phyloP scores from a whole-genome alignment of 208 protist species.

The Spongospora subterranea region DNA sequence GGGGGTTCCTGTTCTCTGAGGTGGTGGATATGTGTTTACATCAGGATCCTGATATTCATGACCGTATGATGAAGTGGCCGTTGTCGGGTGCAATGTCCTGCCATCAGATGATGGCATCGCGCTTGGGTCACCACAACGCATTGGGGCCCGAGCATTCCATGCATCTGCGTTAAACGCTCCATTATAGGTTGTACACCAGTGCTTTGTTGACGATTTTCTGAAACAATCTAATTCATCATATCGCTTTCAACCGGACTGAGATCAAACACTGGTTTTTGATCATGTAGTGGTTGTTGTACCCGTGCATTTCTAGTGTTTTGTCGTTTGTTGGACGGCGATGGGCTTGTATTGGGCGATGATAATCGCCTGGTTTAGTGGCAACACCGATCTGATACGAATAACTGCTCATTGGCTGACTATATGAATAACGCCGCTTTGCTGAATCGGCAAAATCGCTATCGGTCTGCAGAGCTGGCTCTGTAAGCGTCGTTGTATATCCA shows the following conservation, averaged over 20 bases:
- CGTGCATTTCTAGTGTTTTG: too few relatives aligned
- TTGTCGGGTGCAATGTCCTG: neutral
- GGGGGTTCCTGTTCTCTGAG: neutral
- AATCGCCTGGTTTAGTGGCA: neutral
- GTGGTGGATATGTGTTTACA: neutral
- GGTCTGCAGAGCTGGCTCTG: neutral
- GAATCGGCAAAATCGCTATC: neutral
- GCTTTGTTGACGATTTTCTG: too few relatives aligned
- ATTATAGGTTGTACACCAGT: neutral
- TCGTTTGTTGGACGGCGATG: too few relatives aligned
- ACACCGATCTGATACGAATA: neutral
- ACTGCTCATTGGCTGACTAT: neutral
- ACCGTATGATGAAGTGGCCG: neutral
- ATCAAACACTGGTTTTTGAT: too few relatives aligned
- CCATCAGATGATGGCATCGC: neutral
- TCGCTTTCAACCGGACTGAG: too few relatives aligned
- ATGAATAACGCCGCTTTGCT: neutral
- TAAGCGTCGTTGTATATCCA: neutral
- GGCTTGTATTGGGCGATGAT: neutral
- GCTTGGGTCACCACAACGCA: neutral
- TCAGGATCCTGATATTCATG: neutral
- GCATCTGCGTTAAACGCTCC: neutral
- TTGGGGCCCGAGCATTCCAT: neutral
- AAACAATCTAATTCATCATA: too few relatives aligned
- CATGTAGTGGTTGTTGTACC: too few relatives aligned